phyloP scores from a whole-genome alignment of 768 basidiomycete species.

The Phlebiopsis flavidoalba region DNA sequence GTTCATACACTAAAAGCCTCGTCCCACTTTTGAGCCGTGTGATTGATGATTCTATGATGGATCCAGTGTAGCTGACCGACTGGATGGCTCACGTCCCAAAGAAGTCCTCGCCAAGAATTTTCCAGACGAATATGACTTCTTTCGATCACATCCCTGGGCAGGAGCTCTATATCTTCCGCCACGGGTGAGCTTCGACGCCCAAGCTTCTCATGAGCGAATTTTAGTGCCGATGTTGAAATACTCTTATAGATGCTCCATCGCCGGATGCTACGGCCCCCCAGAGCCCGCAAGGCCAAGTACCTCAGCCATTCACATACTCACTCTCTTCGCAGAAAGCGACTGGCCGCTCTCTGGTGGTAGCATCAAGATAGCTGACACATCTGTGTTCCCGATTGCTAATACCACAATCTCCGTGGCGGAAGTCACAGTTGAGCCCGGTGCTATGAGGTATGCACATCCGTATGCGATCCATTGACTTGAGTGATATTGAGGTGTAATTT shows the following conservation, averaged over 20 bases:
- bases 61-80: conserved; percentile 43
- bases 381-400: conserved; percentile 45
- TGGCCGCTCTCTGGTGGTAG: conserved; percentile 47
- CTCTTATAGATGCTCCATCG: conserved; percentile 36
- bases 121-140: conserved; percentile 32
- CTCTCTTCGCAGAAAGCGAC: conserved; percentile 42
- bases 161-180: conserved; percentile 52
- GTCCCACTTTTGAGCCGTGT: background rate
- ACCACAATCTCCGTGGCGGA: conserved; percentile 52
- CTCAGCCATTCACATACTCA: conserved; percentile 47
- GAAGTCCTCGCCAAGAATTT: conserved; percentile 54
- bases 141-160: conserved; percentile 39
- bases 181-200: conserved; percentile 41
- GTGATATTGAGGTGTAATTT: conserved; percentile 25
- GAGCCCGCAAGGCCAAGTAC: conserved; percentile 42
- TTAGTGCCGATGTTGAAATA: conserved; percentile 34
- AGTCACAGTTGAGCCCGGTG: conserved; percentile 54
- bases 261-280: conserved; percentile 33
- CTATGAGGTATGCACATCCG: conserved; percentile 29
- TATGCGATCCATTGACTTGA: background rate
- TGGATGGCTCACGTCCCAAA: conserved; percentile 50
- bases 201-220: conserved; percentile 43
- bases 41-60: background rate
- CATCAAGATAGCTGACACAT: conserved; percentile 55
- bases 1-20: background rate